These are phyloP conservation scores for Caryopteris hybrid DNA, from an alignment of 305 asterid species.

Conservation along the genomic window DNA sequence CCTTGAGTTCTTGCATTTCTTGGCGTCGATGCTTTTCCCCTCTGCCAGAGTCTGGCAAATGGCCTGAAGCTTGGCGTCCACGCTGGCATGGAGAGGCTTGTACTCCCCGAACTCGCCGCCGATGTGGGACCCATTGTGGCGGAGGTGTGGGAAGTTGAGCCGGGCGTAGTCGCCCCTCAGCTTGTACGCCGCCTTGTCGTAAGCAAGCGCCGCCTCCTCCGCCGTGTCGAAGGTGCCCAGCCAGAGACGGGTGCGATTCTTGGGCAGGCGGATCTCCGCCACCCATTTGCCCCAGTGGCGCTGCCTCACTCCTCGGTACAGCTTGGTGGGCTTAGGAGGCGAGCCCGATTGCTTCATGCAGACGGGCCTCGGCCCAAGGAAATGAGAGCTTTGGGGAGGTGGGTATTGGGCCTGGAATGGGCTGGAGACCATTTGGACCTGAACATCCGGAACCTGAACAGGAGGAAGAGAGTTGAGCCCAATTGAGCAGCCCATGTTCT, in stretches of 20 bases:
- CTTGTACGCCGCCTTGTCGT: slow-evolving; percentile 87
- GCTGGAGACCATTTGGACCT: slow-evolving; percentile 24
- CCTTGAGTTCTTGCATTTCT: slow-evolving; percentile 16
- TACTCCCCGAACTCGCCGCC: slow-evolving; percentile 70
- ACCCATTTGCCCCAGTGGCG: slow-evolving; percentile 99
- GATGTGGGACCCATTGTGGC: slow-evolving; percentile 59
- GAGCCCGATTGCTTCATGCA: slow-evolving; percentile 55
- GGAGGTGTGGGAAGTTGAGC: slow-evolving; percentile 78
- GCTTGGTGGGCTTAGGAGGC: slow-evolving; percentile 65
- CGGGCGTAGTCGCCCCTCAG: slow-evolving; percentile 82
- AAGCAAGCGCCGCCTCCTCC: slow-evolving; percentile 89
- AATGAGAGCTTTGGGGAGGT: not conserved
- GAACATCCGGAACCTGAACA: slow-evolving; percentile 41
- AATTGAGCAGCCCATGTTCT: not conserved
- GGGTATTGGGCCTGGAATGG: slow-evolving; percentile 13
- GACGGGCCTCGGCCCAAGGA: slow-evolving; percentile 50
- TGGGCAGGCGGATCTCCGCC: slow-evolving; percentile 88
- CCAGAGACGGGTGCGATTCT: slow-evolving; percentile 84
- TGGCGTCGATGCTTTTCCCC: slow-evolving; percentile 58
- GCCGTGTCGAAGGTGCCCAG: slow-evolving; percentile 82
- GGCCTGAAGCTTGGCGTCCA: slow-evolving; percentile 68
- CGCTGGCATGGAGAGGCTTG: slow-evolving; percentile 73
- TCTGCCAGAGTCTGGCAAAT: slow-evolving; percentile 63
- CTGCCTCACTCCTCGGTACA: slow-evolving; percentile 86
- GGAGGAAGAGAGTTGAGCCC: slow-evolving; percentile 40